phyloP scores from a whole-genome alignment of 2,329 filamentous ascomycete species.

The Cladosporium austrohemisphaericum region DNA sequence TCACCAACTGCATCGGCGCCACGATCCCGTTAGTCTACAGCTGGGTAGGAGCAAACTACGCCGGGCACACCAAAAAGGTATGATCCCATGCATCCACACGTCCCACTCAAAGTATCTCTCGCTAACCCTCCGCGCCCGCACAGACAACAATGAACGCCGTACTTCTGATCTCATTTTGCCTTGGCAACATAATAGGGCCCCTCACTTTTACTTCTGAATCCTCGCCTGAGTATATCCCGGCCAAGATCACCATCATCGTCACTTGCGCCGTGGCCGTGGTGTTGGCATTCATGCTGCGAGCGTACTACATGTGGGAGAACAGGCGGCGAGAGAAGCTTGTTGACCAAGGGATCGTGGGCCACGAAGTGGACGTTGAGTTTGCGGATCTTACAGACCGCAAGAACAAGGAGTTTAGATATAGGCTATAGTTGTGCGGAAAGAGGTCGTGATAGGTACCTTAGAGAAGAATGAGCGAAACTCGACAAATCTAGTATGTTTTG shows the following conservation, averaged over 20 bases:
- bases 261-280: conserved; percentile 33
- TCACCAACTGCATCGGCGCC: conserved; percentile 39
- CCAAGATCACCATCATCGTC: conserved; percentile 42
- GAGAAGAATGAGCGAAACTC: too few species aligned
- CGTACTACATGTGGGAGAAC: conserved; percentile 51
- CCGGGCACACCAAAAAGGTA: conserved; percentile 68
- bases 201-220: conserved; percentile 37
- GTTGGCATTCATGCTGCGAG: conserved; percentile 44
- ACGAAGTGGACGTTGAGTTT: conserved; percentile 17
- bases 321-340: conserved; percentile 26
- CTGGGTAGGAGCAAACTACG: conserved; percentile 54
- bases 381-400: conserved; percentile 30
- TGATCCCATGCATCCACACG: background rate
- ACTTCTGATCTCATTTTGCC: conserved; percentile 21
- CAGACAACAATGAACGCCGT: conserved; percentile 42
- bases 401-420: conserved; percentile 29
- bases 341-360: conserved; percentile 18
- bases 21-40: conserved; percentile 35
- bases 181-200: conserved; percentile 41
- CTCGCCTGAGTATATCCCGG: conserved; percentile 39
- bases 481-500: too few species aligned
- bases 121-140: conserved; percentile 23
- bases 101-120: too few species aligned
- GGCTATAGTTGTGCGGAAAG: too few species aligned
- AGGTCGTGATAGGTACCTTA: too few species aligned